Evolutionary conservation across 163 green algal species (phyloP).

Genomic region (Prototheca cutis): DNA sequence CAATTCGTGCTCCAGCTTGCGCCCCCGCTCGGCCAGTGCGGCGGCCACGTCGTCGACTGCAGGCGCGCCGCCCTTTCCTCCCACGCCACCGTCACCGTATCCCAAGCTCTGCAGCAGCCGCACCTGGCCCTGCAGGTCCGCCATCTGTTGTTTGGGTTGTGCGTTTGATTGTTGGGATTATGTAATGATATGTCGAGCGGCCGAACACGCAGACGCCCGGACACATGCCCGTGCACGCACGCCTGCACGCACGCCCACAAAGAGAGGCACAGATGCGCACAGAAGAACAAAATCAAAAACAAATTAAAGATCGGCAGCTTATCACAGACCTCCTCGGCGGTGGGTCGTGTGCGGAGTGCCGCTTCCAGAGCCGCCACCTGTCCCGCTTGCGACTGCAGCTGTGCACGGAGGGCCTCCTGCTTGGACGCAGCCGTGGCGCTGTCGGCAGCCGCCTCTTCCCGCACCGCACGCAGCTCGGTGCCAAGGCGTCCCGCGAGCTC

Average conservation of each 20-base stretch:
- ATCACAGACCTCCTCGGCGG: too few species aligned
- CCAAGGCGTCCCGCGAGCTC: conserved; percentile 35
- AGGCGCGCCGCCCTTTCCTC: conserved; percentile 1
- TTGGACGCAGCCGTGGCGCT: background rate
- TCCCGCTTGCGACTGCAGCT: conserved; percentile 24
- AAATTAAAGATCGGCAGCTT: too few species aligned
- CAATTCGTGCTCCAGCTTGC: conserved; percentile 74
- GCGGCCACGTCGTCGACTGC: conserved; percentile 37
- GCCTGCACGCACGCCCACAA: too few species aligned
- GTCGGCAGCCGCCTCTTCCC: background rate
- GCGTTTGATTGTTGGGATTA: too few species aligned
- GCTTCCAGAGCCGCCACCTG: conserved; percentile 37
- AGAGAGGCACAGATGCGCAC: too few species aligned
- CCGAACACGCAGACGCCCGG: too few species aligned
- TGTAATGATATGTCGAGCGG: too few species aligned
- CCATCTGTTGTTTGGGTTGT: too few species aligned
- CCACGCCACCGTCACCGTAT: conserved; percentile 38
- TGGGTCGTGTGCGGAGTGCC: too few species aligned
- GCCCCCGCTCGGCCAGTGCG: conserved; percentile 62
- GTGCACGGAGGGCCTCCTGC: conserved; percentile 31
- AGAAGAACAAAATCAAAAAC: too few species aligned
- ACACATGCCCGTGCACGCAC: too few species aligned
- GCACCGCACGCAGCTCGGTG: background rate
- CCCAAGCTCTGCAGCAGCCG: conserved; percentile 51
- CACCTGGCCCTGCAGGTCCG: conserved; percentile 55